A percentile compares a stretch with the other conserved stretches of the same genome.
These are phyloP conservation scores for Berkeleyomyces rouxiae DNA, from an alignment of 2,329 filamentous ascomycete species.

Conservation along the genomic window DNA sequence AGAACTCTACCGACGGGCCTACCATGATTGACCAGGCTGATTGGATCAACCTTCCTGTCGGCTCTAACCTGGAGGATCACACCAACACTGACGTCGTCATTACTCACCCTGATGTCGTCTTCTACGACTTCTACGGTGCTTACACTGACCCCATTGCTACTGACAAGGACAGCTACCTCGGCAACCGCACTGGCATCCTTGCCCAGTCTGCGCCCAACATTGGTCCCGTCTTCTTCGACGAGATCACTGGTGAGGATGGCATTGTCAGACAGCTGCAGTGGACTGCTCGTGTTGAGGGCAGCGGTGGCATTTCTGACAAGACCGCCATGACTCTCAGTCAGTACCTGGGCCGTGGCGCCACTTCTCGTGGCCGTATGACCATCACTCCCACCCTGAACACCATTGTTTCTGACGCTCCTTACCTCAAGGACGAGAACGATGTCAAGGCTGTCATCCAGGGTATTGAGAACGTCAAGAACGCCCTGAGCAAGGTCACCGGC, in stretches of 20 bases:
- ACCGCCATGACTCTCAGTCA: slow-evolving; percentile 36
- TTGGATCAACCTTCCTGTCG: slow-evolving; percentile 44
- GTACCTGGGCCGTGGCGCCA: slow-evolving; percentile 47
- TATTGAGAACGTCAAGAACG: slow-evolving; percentile 41
- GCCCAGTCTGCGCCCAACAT: slow-evolving; percentile 50
- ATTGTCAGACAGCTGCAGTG: slow-evolving; percentile 48
- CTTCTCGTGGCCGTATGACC: slow-evolving; percentile 43
- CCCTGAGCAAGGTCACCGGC: slow-evolving; percentile 34
- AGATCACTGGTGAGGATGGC: slow-evolving; percentile 39
- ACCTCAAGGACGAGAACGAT: slow-evolving; percentile 41
- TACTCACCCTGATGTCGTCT: slow-evolving; percentile 28
- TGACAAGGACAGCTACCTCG: slow-evolving; percentile 27
- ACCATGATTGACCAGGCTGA: slow-evolving; percentile 32
- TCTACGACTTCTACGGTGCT: slow-evolving; percentile 50
- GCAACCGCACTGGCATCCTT: slow-evolving; percentile 39
- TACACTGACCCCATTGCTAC: slow-evolving; percentile 31
- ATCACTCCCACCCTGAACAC: slow-evolving; percentile 42
- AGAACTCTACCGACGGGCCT: slow-evolving; percentile 31
- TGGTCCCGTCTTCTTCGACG: slow-evolving; percentile 38
- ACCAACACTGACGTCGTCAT: slow-evolving; percentile 33
- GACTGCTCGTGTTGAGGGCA: slow-evolving; percentile 46
- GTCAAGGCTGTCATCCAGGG: slow-evolving; percentile 46
- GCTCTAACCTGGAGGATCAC: slow-evolving; percentile 42
- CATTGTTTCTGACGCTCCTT: slow-evolving; percentile 41
- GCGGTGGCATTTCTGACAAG: slow-evolving; percentile 23